Evolutionary conservation across 164 flowering plant species (phyloP), one percentile per base, ranked within the genome.

Genomic region (Malania oleifera): DNA sequence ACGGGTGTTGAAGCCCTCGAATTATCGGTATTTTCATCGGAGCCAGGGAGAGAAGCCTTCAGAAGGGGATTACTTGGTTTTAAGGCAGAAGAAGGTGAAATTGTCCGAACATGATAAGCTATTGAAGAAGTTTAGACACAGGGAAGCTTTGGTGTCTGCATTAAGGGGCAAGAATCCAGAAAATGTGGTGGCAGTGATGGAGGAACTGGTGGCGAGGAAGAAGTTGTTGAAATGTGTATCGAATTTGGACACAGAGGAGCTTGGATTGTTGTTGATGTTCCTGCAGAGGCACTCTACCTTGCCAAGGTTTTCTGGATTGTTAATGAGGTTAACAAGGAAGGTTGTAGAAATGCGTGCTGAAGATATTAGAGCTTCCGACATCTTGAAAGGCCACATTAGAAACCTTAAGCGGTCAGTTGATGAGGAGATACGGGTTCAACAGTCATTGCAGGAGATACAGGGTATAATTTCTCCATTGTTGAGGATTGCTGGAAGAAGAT

Each of bases 391-490:
- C 25, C 78, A 70, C 57, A 29, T 86, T 59, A 74, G 83, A 51
- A 82, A 83, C 53, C 63, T 93, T 31, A 90, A 82, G 75, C 62
- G 95, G 5, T 49, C 72, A 1, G 72, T 90, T 35, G 76, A 79
- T 45, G 96, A 90, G 70, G 99, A 93, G 80, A 77, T 88, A 1
- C 57, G 77, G 47, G 77, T 83, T 71, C 95, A 88, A 35, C 82
- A 77, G 39, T 77, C 86, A 0, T 65, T 93, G 84, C 81, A 62
- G 38, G 92, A 90, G 80, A 85, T 93, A 61, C 97, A 86, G 60
- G 99, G 96, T 15, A 79, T 93, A 20, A 80, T 93, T 47, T 86
- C 95, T 25, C 96, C 99, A 3, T 60, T 90, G 52, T 64, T 93
- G 54, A 82, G 79, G 66, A 79, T 85, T 59, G 88, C 91, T 41